Evolutionary conservation across 345 rosid genomes (phyloP).

Genomic region (Odontarrhena argentea): DNA sequence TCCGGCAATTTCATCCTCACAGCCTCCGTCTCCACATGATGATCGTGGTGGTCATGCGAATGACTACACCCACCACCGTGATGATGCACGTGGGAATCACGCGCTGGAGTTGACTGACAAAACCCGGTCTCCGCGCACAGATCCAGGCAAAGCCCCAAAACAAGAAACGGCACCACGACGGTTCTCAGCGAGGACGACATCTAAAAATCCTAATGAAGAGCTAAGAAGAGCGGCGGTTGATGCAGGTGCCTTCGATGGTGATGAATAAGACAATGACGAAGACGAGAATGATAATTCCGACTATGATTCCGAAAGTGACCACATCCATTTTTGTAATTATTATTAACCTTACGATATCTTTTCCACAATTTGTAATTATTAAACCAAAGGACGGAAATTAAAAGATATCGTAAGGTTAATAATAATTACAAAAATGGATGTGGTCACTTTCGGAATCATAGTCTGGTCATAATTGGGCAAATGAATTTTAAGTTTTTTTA

Average conservation of each 20-base stretch:
- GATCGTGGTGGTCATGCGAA: conserved; percentile 41
- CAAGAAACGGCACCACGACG: conserved; percentile 34
- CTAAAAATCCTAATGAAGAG: neutral
- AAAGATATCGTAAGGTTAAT: neutral
- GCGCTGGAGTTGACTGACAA: conserved; percentile 55
- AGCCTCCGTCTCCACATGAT: conserved; percentile 36
- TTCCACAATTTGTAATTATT: neutral
- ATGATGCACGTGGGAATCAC: conserved; percentile 47
- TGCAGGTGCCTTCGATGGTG: conserved; percentile 78
- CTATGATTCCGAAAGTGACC: conserved; percentile 69
- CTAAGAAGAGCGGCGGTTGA: conserved; percentile 40
- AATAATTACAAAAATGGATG: conserved; percentile 49
- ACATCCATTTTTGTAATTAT: conserved; percentile 50
- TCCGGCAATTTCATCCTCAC: conserved; percentile 63
- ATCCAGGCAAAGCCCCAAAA: conserved; percentile 45
- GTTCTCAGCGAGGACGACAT: conserved; percentile 40
- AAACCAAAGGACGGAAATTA: too few species aligned
- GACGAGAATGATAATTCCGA: conserved; percentile 71
- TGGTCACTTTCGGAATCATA: conserved; percentile 70
- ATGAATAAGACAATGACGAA: conserved; percentile 62
- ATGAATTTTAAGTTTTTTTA: too few species aligned
- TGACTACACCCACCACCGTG: conserved; percentile 51
- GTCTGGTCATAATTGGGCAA: conserved; percentile 40
- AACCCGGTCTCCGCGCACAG: conserved; percentile 52
- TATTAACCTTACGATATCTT: neutral